Percentiles rank a stretch among this genome's conserved stretches.
These are phyloP conservation scores for Jamesozyma jinghongensis DNA, from an alignment of 805 yeast genomes.

Conservation along the genomic window DNA sequence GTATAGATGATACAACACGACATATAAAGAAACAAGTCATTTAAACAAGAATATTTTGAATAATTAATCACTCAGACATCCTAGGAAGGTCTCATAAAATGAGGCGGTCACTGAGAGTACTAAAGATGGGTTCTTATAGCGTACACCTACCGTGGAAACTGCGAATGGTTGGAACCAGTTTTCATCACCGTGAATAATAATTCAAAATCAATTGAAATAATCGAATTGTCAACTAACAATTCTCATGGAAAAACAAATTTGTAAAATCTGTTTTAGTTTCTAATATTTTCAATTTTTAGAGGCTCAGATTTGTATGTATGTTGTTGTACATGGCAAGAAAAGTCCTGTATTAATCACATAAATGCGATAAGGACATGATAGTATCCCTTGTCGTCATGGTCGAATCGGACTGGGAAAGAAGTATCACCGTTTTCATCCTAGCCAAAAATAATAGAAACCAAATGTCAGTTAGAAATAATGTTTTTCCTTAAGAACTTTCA, in stretches of 20 bases:
- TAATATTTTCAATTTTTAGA: constrained; percentile 4
- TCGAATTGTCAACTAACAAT: not conserved
- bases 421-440: constrained; percentile 49
- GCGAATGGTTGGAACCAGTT: constrained; percentile 73
- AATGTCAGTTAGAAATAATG: not conserved
- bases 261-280: not conserved
- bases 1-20: too few relatives aligned
- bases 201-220: not conserved
- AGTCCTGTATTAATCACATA: constrained; percentile 33
- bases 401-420: constrained; percentile 91
- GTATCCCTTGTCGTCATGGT: constrained; percentile 81
- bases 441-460: constrained; percentile 16
- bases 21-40: not conserved
- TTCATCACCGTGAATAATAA: constrained; percentile 53
- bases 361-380: constrained; percentile 24
- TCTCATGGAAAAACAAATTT: constrained; percentile 1
- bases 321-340: constrained; percentile 62
- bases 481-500: constrained; percentile 14
- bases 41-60: constrained; percentile 6
- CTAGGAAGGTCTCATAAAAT: constrained; percentile 63
- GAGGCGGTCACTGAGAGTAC: constrained; percentile 76
- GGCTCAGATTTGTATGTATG: constrained; percentile 27
- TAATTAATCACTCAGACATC: constrained; percentile 62
- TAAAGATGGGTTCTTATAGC: constrained; percentile 66
- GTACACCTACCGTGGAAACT: constrained; percentile 92